A percentile compares a stretch with the other conserved stretches of the same genome.
phyloP scores from a whole-genome alignment of 2,329 filamentous ascomycete species.

The Penicillium carneum region DNA sequence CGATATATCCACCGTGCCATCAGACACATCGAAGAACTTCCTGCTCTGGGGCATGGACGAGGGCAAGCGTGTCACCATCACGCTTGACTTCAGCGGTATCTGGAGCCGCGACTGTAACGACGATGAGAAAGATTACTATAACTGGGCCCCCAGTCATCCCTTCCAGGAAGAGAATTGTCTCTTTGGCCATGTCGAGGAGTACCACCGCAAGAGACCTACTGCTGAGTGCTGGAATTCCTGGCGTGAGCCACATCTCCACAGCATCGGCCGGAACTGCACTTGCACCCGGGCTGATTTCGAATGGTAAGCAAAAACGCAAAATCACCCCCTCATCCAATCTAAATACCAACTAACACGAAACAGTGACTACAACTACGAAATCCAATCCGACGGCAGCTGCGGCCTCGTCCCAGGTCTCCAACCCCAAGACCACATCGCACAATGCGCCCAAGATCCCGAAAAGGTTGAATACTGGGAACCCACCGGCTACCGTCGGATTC shows the following conservation, averaged over 20 bases:
- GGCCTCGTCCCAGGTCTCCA: conserved; percentile 74
- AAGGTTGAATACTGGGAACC: conserved; percentile 80
- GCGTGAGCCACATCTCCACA: conserved; percentile 73
- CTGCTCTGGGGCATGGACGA: conserved; percentile 78
- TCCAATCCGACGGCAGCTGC: conserved; percentile 78
- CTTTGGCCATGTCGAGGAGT: conserved; percentile 88
- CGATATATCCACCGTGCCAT: conserved; percentile 86
- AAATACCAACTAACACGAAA: conserved; percentile 18
- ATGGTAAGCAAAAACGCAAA: conserved; percentile 67
- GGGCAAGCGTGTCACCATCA: conserved; percentile 72
- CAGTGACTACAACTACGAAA: conserved; percentile 93
- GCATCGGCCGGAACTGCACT: conserved; percentile 75
- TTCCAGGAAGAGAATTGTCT: conserved; percentile 79
- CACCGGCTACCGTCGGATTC: conserved; percentile 87
- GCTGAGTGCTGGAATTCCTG: conserved; percentile 82
- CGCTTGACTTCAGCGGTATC: conserved; percentile 86
- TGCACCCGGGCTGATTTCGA: conserved; percentile 89
- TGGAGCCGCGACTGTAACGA: conserved; percentile 72
- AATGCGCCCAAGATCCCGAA: conserved; percentile 70
- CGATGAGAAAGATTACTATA: conserved; percentile 73
- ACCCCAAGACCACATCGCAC: conserved; percentile 65
- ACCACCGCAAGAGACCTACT: conserved; percentile 86
- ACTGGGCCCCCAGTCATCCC: conserved; percentile 89
- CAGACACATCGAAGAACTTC: conserved; percentile 89
- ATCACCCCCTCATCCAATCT: background rate